Conservation (phyloP, 495 filamentous ascomycete genomes). For the Poronia punctata region DNA sequence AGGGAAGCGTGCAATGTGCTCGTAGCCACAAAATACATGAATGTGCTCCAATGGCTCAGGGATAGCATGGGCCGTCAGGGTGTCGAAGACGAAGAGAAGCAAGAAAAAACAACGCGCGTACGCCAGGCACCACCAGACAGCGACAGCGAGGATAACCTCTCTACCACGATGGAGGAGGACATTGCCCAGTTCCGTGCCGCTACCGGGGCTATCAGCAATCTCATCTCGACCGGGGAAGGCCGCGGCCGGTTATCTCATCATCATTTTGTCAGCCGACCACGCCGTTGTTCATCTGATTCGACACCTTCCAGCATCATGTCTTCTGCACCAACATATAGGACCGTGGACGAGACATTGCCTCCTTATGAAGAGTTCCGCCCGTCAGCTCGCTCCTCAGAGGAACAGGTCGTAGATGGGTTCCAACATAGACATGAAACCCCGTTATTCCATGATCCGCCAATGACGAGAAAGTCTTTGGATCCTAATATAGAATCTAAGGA, state of each 20-base stretch:
- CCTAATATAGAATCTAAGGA: no score
- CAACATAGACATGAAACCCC: conserved; percentile 25
- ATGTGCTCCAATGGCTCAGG: conserved; percentile 11
- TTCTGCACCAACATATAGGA: conserved; percentile 23
- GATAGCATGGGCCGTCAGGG: conserved; percentile 8
- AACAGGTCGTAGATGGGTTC: conserved; percentile 31
- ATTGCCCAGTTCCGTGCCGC: conserved; percentile 42
- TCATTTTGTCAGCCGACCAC: conserved; percentile 5
- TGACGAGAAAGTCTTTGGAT: no score
- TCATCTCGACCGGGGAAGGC: conserved; percentile 39
- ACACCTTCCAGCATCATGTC: conserved; percentile 21
- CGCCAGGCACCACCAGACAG: conserved; percentile 7
- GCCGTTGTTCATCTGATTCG: conserved; percentile 5
- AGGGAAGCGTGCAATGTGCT: conserved; percentile 7
- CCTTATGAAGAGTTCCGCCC: conserved; percentile 28
- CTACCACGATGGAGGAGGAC: conserved; percentile 35
- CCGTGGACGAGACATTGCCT: conserved; percentile 32
- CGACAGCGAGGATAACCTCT: conserved; percentile 21
- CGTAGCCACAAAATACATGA: conserved; percentile 17
- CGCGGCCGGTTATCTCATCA: conserved; percentile 12
- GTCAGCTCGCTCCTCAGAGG: no score
- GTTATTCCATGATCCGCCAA: no score
- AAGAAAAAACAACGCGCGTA: conserved; percentile 20
- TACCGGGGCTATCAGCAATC: conserved; percentile 35
- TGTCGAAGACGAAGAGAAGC: conserved; percentile 31